A percentile compares a stretch with the other conserved stretches of the same genome.
Conservation (phyloP, 2,329 filamentous ascomycete genomes). For the Neonectria neomacrospora region DNA sequence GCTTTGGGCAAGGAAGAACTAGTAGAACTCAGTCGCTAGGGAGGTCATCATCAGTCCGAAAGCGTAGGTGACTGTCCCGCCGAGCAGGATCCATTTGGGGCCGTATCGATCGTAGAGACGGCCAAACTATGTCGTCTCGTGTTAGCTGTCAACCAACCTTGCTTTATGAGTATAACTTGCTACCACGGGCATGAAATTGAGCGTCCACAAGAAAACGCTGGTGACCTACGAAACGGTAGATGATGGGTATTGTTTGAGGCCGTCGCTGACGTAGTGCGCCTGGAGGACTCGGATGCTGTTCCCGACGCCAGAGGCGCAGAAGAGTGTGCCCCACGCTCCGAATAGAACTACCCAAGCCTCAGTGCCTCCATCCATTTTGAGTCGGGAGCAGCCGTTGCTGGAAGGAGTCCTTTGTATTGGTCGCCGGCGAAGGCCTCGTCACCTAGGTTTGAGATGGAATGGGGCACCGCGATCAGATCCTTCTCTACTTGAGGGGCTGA, state of each 20-base stretch:
- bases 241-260: constrained; percentile 54
- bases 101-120: constrained; percentile 72
- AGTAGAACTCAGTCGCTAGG: constrained; percentile 56
- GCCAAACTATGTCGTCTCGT: constrained; percentile 49
- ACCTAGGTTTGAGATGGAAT: background rate
- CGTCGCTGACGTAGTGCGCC: background rate
- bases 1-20: constrained; percentile 53
- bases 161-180: background rate
- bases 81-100: constrained; percentile 63
- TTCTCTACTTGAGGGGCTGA: background rate
- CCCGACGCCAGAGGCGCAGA: constrained; percentile 11
- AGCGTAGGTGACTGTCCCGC: constrained; percentile 66
- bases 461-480: background rate
- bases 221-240: constrained; percentile 72
- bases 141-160: background rate
- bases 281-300: constrained; percentile 9
- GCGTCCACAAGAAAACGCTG: constrained; percentile 61
- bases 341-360: constrained; percentile 14
- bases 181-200: constrained; percentile 55
- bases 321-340: constrained; percentile 4
- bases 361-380: background rate
- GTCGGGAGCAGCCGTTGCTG: no score
- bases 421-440: background rate
- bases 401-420: no score
- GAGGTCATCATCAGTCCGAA: constrained; percentile 73